These are phyloP conservation scores for Chalara sp. DNA, from an alignment of 2,329 filamentous ascomycete species.

Conservation along the genomic window DNA sequence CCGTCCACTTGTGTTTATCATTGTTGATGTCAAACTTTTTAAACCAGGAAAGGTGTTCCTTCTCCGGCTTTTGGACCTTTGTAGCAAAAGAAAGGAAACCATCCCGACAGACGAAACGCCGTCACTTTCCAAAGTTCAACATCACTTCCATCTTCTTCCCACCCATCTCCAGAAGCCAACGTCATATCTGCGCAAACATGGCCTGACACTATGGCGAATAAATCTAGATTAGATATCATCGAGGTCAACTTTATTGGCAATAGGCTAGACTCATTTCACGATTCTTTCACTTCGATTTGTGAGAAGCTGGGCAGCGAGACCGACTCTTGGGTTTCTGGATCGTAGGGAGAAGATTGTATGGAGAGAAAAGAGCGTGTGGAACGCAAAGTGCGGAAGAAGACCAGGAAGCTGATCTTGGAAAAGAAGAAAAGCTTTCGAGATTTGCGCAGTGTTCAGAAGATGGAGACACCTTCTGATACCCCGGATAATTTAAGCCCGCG, in stretches of 20 bases:
- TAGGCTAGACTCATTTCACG: background rate
- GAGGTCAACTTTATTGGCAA: background rate
- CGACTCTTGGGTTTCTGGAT: constrained; percentile 68
- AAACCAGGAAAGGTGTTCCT: no score
- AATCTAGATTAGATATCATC: background rate
- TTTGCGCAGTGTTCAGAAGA: background rate
- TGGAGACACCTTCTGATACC: background rate
- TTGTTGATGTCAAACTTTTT: no score
- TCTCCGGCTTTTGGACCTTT: no score
- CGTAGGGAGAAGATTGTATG: constrained; percentile 58
- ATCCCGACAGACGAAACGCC: background rate
- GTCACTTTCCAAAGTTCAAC: background rate
- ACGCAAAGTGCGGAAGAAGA: constrained; percentile 4
- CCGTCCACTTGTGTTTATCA: no score
- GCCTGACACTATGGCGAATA: background rate
- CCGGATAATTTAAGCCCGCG: no score
- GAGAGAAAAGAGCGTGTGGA: constrained; percentile 45
- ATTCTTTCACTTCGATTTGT: background rate
- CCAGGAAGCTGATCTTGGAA: background rate
- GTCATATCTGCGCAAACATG: background rate
- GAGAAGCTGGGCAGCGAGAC: constrained; percentile 50
- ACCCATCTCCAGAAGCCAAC: background rate
- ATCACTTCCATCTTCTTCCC: background rate
- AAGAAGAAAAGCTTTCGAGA: background rate
- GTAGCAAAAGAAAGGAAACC: no score